Evolutionary conservation across 495 filamentous ascomycete species (phyloP).

Genomic region (Penicillium manginii): DNA sequence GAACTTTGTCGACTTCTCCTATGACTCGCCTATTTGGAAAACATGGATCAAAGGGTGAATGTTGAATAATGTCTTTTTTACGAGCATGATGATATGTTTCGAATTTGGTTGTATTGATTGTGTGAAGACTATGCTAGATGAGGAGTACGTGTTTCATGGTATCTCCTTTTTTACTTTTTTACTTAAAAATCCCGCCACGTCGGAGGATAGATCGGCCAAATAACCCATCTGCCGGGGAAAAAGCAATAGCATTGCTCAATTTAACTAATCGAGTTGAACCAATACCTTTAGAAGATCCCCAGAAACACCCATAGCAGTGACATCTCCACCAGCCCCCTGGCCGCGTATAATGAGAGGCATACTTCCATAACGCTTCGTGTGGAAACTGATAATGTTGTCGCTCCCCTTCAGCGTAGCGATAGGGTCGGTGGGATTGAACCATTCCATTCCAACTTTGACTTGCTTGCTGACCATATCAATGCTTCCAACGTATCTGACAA

Average conservation of each 20-base stretch:
- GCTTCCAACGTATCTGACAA: constrained; percentile 6
- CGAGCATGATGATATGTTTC: no score
- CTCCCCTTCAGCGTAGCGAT: constrained; percentile 9
- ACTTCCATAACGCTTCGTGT: constrained; percentile 7
- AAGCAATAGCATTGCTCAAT: background rate
- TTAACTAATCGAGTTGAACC: constrained; percentile 3
- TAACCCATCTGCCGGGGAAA: no score
- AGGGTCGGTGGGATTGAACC: constrained; percentile 5
- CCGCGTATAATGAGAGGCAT: constrained; percentile 7
- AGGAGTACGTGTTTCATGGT: no score
- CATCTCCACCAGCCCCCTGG: constrained; percentile 5
- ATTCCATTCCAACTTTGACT: constrained; percentile 12
- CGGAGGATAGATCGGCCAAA: no score
- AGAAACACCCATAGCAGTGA: constrained; percentile 9
- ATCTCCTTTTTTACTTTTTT: no score
- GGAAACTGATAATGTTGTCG: constrained; percentile 12
- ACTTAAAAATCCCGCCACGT: no score
- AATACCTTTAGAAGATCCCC: constrained; percentile 7
- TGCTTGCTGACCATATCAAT: constrained; percentile 7
- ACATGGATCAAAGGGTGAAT: background rate
- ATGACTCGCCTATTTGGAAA: constrained; percentile 10
- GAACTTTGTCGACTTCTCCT: constrained; percentile 14
- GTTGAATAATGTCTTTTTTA: background rate
- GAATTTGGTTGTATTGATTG: background rate
- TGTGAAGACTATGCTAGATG: background rate